These are phyloP conservation scores for Pseudopyrenochaeta lycopersici DNA, from an alignment of 2,329 filamentous ascomycete genomes.

Conservation along the genomic window DNA sequence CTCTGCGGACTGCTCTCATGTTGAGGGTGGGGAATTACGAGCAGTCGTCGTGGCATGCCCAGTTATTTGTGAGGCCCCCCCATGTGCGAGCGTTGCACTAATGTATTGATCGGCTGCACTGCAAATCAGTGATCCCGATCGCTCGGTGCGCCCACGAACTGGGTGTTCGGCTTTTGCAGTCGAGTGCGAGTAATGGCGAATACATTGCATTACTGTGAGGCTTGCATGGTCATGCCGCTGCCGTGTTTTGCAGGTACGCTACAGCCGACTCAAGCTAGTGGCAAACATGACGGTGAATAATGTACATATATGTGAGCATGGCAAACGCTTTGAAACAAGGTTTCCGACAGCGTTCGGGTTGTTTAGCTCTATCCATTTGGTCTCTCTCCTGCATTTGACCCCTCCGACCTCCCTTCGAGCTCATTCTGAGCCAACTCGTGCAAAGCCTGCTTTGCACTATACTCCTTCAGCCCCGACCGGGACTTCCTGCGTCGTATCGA, in stretches of 20 bases:
- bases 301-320: neutral
- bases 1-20: slow-evolving; percentile 1
- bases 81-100: neutral
- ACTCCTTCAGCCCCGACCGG: slow-evolving; percentile 34
- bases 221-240: neutral
- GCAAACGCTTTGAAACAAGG: neutral
- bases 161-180: slow-evolving; percentile 7
- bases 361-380: neutral
- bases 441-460: slow-evolving; percentile 31
- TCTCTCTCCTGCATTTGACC: slow-evolving; percentile 2
- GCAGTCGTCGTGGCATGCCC: neutral
- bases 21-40: neutral
- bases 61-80: neutral
- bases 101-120: slow-evolving; percentile 6
- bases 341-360: neutral
- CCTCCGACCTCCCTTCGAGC: slow-evolving; percentile 9
- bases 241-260: neutral
- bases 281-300: no score
- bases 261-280: no score
- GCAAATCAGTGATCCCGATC: slow-evolving; percentile 1
- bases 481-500: slow-evolving; percentile 37
- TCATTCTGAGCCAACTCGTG: slow-evolving; percentile 27
- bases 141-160: slow-evolving; percentile 6
- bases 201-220: neutral
- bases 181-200: slow-evolving; percentile 1